Conservation (phyloP, 2,329 filamentous ascomycete genomes). For the Nemania serpens region DNA sequence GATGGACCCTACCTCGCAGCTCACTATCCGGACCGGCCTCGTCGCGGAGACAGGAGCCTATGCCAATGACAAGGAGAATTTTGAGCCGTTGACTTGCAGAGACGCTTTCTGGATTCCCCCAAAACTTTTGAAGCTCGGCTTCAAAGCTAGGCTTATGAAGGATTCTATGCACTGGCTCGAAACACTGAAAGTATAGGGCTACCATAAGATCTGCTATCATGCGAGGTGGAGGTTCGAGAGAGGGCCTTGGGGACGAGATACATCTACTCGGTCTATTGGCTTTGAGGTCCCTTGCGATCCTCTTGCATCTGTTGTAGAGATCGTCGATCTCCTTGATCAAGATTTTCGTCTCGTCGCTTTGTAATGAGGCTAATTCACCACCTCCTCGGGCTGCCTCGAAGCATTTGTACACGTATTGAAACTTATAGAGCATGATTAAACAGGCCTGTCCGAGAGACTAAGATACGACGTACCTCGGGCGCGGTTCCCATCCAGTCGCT, state of each 20-base stretch:
- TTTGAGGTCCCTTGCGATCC: conserved; percentile 41
- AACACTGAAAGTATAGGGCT: conserved; percentile 53
- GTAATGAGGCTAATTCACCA: conserved; percentile 24
- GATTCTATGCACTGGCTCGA: conserved; percentile 57
- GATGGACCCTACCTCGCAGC: conserved; percentile 39
- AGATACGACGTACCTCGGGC: conserved; percentile 37
- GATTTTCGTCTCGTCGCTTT: conserved; percentile 32
- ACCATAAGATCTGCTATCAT: conserved; percentile 48
- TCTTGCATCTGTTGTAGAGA: conserved; percentile 44
- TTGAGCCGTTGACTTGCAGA: conserved; percentile 40
- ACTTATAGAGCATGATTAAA: conserved; percentile 32
- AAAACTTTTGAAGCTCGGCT: conserved; percentile 53
- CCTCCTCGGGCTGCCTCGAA: conserved; percentile 35
- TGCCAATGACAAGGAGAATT: conserved; percentile 47
- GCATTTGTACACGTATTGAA: conserved; percentile 38
- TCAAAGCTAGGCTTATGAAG: conserved; percentile 58
- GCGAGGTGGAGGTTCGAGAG: conserved; percentile 37
- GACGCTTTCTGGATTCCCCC: conserved; percentile 43
- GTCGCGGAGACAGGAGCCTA: conserved; percentile 45
- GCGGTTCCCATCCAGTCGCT: conserved; percentile 41
- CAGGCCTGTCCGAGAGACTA: not conserved
- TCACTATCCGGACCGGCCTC: conserved; percentile 31
- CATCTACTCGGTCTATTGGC: conserved; percentile 41
- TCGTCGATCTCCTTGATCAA: conserved; percentile 37
- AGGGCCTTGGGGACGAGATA: conserved; percentile 31